A percentile compares a stretch with the other conserved stretches of the same genome.
phyloP scores from a whole-genome alignment of 129 eudicot species.

The Escallonia rubra region DNA sequence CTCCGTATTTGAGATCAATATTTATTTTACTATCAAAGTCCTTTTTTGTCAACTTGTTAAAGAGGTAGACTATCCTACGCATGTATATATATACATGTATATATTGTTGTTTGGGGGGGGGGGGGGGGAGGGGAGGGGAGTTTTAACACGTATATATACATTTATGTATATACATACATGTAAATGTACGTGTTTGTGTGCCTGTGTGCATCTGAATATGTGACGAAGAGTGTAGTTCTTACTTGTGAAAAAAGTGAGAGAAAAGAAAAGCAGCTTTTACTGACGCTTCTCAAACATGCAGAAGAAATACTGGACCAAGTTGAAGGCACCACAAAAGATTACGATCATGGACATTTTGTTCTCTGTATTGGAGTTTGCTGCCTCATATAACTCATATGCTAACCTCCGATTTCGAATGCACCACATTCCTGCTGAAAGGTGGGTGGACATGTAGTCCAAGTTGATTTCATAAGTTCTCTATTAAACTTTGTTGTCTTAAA shows the following conservation, averaged over 20 bases:
- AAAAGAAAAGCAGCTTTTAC: neutral
- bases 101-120: too few species aligned
- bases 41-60: too few species aligned
- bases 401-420: constrained; percentile 90
- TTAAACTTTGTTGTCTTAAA: neutral
- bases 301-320: constrained; percentile 90
- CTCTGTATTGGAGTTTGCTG: constrained; percentile 85
- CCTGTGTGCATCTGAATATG: too few species aligned
- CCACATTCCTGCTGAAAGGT: constrained; percentile 90
- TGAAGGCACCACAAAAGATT: constrained; percentile 71
- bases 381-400: constrained; percentile 89
- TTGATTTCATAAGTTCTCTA: too few species aligned
- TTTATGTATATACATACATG: too few species aligned
- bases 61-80: too few species aligned
- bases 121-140: too few species aligned
- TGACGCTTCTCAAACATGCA: constrained; percentile 32
- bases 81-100: too few species aligned
- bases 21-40: too few species aligned
- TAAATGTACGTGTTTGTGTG: too few species aligned
- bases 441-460: constrained; percentile 2
- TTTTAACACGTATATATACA: too few species aligned
- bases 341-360: constrained; percentile 76
- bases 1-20: neutral
- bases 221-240: neutral
- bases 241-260: neutral